A percentile compares a stretch with the other conserved stretches of the same genome.
These are phyloP conservation scores for Fragaria ananassa DNA, from an alignment of 306 rosid genomes.

Conservation along the genomic window DNA sequence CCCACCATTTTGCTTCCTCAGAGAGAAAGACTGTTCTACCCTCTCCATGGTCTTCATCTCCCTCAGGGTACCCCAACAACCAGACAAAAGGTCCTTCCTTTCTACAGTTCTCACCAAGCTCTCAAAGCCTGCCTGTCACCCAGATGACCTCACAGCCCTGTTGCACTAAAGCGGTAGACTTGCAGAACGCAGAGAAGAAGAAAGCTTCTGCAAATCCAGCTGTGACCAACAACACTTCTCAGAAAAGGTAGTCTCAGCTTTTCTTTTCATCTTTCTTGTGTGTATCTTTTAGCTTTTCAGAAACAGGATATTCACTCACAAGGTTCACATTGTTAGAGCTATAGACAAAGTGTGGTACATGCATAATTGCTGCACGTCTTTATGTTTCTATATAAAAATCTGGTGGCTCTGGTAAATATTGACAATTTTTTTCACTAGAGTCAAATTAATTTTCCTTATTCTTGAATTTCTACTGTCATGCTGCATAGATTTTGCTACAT, in stretches of 20 bases:
- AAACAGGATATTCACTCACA: slow-evolving; percentile 65
- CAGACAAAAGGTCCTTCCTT: slow-evolving; percentile 41
- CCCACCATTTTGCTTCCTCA: slow-evolving; percentile 28
- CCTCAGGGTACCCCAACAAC: slow-evolving; percentile 25
- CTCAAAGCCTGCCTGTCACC: slow-evolving; percentile 38
- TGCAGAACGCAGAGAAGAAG: slow-evolving; percentile 50
- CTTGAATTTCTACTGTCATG: background rate
- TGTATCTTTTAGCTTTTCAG: slow-evolving; percentile 16
- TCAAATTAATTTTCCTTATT: background rate
- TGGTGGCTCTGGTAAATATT: slow-evolving; percentile 30
- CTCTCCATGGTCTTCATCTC: slow-evolving; percentile 45
- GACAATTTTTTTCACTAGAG: no score
- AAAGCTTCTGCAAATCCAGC: slow-evolving; percentile 53
- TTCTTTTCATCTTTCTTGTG: background rate
- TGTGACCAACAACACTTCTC: slow-evolving; percentile 73
- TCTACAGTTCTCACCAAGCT: slow-evolving; percentile 39
- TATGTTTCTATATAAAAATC: slow-evolving; percentile 2
- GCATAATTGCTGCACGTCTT: slow-evolving; percentile 26
- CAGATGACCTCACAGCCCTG: slow-evolving; percentile 43
- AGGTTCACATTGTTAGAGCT: slow-evolving; percentile 29
- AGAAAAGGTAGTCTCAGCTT: slow-evolving; percentile 65
- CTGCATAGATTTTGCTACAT: background rate
- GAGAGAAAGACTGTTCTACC: slow-evolving; percentile 22
- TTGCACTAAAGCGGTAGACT: slow-evolving; percentile 47
- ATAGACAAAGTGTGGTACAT: slow-evolving; percentile 53